Evolutionary conservation across 768 basidiomycete genomes (phyloP), one percentile per base, ranked within the genome.

Genomic region (Termitomyces sp.): DNA sequence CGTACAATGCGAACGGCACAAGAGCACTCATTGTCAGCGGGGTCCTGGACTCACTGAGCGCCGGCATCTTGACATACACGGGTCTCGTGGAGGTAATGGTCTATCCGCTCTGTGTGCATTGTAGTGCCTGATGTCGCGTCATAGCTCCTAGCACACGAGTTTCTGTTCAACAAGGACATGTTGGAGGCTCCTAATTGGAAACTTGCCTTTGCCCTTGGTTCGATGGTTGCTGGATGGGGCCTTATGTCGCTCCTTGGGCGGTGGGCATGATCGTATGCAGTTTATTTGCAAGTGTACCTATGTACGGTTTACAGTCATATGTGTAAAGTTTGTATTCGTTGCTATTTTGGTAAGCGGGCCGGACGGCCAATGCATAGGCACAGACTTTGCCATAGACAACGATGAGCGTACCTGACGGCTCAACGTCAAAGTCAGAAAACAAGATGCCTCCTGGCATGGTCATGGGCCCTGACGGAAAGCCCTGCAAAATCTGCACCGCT

Each of bases 391-490:
- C 18, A 40, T 28, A 32, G 28, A 26, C 60, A 35, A 54, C 54
- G 20, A 60, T 59, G 57, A 60, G 44, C 44, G 36, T 42, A 10
- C 43, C 50, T 18, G 36, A 54, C 18, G 50, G n/a, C 32, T 44
- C 56, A 18, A 53, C 46, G 24, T 16, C 58, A 9, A 56, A 33
- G 30, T 32, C 58, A n/a, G 59, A 48, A 18, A 52, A 38, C 13
- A 59, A 71, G n/a, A 66, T 88, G 30, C 88, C 90, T 0, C 88
- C 91, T 7, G 93, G 92, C 2, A 86, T 93, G 79, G 82, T 95
- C 56, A 74, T 98, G 63, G 94, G 92, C 1, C 90, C 92, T 13
- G 92, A 98, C 62, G 95, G 96, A 20, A 97, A 94, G 70, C 93
- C 92, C 0, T 98, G 96, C 80, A 96, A 93, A 74, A 85, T 91